These are phyloP conservation scores for Leccinum pachyderme DNA, from an alignment of 1,284 basidiomycete species.

Conservation along the genomic window DNA sequence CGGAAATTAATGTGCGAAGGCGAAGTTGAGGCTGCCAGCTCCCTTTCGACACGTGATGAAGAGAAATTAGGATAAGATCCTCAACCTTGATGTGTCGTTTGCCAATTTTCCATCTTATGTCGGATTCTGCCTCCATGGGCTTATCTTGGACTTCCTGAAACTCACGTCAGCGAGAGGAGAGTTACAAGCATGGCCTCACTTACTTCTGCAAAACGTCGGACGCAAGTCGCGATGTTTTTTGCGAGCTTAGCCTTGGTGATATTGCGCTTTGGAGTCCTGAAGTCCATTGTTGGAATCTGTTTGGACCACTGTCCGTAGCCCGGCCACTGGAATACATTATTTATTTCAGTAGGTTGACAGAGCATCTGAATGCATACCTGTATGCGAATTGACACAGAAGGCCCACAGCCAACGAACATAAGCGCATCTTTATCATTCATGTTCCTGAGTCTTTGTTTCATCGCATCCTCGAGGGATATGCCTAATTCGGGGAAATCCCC, in stretches of 20 bases:
- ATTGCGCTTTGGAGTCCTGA: slow-evolving; percentile 67
- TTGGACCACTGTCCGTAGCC: slow-evolving; percentile 73
- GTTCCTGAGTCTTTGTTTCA: slow-evolving; percentile 41
- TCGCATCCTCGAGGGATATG: slow-evolving; percentile 54
- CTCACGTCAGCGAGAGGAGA: slow-evolving; percentile 6
- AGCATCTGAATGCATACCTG: slow-evolving; percentile 43
- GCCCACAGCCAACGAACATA: slow-evolving; percentile 67
- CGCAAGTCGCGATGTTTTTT: slow-evolving; percentile 66
- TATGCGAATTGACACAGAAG: slow-evolving; percentile 72
- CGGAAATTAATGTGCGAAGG: slow-evolving; percentile 32
- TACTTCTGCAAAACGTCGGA: slow-evolving; percentile 55
- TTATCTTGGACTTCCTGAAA: slow-evolving; percentile 47
- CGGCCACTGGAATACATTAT: slow-evolving; percentile 54
- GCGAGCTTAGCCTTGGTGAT: slow-evolving; percentile 66
- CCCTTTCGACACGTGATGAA: slow-evolving; percentile 77
- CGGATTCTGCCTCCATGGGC: slow-evolving; percentile 57
- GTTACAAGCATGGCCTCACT: slow-evolving; percentile 6
- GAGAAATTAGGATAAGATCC: slow-evolving; percentile 66
- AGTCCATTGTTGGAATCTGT: slow-evolving; percentile 77
- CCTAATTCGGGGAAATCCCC: slow-evolving; percentile 52
- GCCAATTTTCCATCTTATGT: slow-evolving; percentile 61
- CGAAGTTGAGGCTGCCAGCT: slow-evolving; percentile 76
- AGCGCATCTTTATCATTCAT: slow-evolving; percentile 53
- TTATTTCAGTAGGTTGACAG: background rate
- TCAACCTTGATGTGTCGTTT: slow-evolving; percentile 52